Base-by-base conservation (phyloP, 2,329 filamentous ascomycete species). In the Colletotrichum viniferum region DNA sequence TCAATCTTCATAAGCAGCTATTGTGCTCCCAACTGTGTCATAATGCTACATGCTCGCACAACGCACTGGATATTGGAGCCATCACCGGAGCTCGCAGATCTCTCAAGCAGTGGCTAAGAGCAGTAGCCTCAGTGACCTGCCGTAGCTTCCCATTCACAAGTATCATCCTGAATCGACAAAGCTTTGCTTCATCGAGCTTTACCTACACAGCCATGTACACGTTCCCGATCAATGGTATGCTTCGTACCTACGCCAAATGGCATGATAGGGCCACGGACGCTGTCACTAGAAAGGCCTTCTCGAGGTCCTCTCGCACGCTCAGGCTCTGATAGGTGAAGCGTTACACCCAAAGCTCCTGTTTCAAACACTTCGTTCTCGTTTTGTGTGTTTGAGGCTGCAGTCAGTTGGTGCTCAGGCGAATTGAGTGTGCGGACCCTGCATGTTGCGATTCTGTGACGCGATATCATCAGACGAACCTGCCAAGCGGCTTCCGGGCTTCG, bases 91-190 rank as follows among this genome's bases (percentile, higher is more conserved):
- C 12, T 13, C 26, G n/a, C 5, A 10, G 6, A 48, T 6, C 6
- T 13, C 0, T 3, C 21, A 0, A 7, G n/a, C 18, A 13, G 5
- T 48, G 0, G 0, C 14, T 21, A 0, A 6, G n/a, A 52, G 6
- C 10, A 13, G 10, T 21, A 1, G n/a, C 10, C 5, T 21, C 5
- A 21, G 3, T 21, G 43, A 0, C 6, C 9, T 52, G n/a, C n/a
- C 10, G 4, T 13, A 4, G 10, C 10, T 4, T 21, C 1, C 1
- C 8, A 9, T n/a, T n/a, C 38, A 7, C 10, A 13, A 3, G 6
- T 21, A 6, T 13, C 2, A 3, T 21, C 7, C 4, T 12, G 43
- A 21, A 21, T 21, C 3, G n/a, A 52, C 6, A 13, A 52, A 21
- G n/a, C 2, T 13, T 10, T 21, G 43, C 13, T 52, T 52, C 43